Conservation (phyloP, 2,329 filamentous ascomycete species). For the Stachybotrys echinatus region DNA sequence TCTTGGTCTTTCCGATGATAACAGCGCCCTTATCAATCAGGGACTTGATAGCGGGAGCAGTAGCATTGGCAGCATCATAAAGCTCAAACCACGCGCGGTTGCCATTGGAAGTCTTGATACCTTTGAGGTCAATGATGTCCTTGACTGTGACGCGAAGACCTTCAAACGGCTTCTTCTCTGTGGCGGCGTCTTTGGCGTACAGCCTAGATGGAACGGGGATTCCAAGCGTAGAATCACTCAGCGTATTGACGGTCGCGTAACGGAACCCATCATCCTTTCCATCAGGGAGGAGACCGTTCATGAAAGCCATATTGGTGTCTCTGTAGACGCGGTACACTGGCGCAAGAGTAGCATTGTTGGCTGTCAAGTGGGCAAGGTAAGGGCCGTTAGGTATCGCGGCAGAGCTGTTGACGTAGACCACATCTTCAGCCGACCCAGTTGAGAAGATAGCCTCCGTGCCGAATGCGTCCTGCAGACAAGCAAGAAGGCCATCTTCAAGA, state of each 20-base stretch:
- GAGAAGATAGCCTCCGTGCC: background rate
- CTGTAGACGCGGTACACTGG: background rate
- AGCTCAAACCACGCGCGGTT: constrained; percentile 53
- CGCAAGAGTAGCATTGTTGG: background rate
- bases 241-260: background rate
- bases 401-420: background rate
- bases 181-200: background rate
- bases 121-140: constrained; percentile 52
- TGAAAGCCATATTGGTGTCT: background rate
- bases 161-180: constrained; percentile 35
- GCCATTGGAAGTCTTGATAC: constrained; percentile 46
- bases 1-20: constrained; percentile 40
- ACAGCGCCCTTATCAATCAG: constrained; percentile 53
- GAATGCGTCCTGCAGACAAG: background rate
- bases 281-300: background rate
- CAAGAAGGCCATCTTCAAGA: background rate
- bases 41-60: constrained; percentile 45
- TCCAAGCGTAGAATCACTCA: background rate
- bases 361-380: background rate
- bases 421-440: background rate
- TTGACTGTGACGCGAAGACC: constrained; percentile 54
- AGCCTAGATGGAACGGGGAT: background rate
- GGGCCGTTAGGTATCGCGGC: background rate
- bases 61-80: constrained; percentile 40
- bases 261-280: background rate